phyloP scores from a whole-genome alignment of 2,329 filamentous ascomycete species.

The Fusarium stilboides region DNA sequence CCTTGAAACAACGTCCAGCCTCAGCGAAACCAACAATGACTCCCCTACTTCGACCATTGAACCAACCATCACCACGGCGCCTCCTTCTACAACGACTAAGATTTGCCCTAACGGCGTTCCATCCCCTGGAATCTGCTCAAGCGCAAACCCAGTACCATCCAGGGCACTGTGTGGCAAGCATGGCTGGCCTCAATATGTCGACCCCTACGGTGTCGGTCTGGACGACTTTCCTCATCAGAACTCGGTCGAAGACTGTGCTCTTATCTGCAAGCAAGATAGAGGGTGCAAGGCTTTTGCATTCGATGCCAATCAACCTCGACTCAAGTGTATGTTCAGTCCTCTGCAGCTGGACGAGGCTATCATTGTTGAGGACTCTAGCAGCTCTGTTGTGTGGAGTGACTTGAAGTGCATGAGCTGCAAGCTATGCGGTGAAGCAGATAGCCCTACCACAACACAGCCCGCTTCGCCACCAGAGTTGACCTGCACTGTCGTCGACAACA shows the following conservation, averaged over 20 bases:
- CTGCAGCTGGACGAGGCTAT: conserved; percentile 13
- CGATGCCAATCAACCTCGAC: neutral
- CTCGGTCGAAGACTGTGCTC: conserved; percentile 34
- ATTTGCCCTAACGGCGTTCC: conserved; percentile 25
- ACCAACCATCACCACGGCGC: neutral
- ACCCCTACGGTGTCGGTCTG: conserved; percentile 7
- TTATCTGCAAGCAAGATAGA: conserved; percentile 28
- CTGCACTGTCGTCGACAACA: conserved; percentile 1
- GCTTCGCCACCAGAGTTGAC: conserved; percentile 24
- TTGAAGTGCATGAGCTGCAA: conserved; percentile 30
- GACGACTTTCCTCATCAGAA: conserved; percentile 15
- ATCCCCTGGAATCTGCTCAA: conserved; percentile 29
- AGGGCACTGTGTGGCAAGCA: conserved; percentile 26
- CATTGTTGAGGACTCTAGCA: neutral
- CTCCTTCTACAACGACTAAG: neutral
- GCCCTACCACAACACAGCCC: conserved; percentile 2
- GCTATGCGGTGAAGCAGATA: conserved; percentile 12
- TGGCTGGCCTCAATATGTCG: conserved; percentile 11
- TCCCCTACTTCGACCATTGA: neutral
- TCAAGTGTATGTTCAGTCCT: conserved; percentile 22
- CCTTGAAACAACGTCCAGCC: neutral
- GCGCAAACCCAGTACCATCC: neutral
- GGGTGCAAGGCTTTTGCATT: conserved; percentile 36
- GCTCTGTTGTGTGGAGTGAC: conserved; percentile 21
- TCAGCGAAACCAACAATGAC: neutral